Base-by-base conservation (phyloP, 768 basidiomycete genomes). In the Suillus variegatus region DNA sequence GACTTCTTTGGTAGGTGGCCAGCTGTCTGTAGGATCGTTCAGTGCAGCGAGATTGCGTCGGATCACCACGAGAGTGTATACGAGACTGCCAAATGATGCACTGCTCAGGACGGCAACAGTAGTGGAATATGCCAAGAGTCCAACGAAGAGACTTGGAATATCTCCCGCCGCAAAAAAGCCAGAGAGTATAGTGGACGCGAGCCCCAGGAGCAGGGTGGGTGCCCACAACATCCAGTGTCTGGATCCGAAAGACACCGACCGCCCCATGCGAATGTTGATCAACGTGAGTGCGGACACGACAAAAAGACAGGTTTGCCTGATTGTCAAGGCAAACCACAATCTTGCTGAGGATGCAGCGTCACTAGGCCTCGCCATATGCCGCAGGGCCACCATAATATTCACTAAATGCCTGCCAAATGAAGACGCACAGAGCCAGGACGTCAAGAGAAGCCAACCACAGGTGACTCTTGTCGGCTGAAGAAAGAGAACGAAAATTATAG, bases 191-290 rank as follows among this genome's bases (percentile, higher is more conserved):
- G 89, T 90, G 5, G 90, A 89, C 0, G 84, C 82, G 32, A 81
- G 67, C 36, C 82, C 79, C 12, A 92, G 76, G 62, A 90, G 67
- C 13, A 86, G 63, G 3, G 85, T 85, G 2, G 91, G 91, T 10
- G 80, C 83, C 88, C 88, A 91, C 41, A 93, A 72, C 82, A 90
- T 86, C 88, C 88, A 91, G 67, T 92, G 89, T 60, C 78, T 86
- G n/a, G 72, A 67, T 16, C 91, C 90, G 67, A 91, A 90, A 10
- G 88, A 84, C 13, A 91, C 84, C 0, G 91, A 84, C 60, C 84
- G 86, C 20, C 86, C 90, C 81, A 88, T 80, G 16, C 91, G 86
- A 66, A 92, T 85, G 65, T 92, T 88, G 35, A 91, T 78, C 44
- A 93, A 81, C 20, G 88, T 89, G 61, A 91, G 78, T 22, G 76